phyloP scores from a whole-genome alignment of 768 basidiomycete species.

The Mycena rebaudengoi region DNA sequence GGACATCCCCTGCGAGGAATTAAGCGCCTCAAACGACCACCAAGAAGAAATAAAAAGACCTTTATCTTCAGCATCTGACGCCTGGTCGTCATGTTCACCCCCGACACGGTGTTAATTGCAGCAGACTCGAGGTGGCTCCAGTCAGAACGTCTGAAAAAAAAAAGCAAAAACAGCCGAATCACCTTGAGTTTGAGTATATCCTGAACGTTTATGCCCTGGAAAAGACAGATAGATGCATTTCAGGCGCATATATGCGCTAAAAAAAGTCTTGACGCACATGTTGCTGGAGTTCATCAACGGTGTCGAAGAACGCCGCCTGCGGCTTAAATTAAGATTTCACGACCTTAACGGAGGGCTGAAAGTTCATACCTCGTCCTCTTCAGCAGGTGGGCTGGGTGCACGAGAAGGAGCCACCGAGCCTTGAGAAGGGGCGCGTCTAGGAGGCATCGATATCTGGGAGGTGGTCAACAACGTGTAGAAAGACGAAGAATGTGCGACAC shows the following conservation, averaged over 20 bases:
- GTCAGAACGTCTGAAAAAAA: not conserved
- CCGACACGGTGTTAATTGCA: slow-evolving; percentile 85
- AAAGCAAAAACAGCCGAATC: slow-evolving; percentile 32
- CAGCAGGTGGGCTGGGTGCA: slow-evolving; percentile 52
- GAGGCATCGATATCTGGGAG: slow-evolving; percentile 50
- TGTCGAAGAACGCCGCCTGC: slow-evolving; percentile 74
- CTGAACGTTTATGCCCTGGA: slow-evolving; percentile 92
- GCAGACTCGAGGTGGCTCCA: slow-evolving; percentile 58
- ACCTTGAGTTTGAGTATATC: slow-evolving; percentile 95
- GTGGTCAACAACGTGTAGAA: not conserved
- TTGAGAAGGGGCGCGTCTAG: slow-evolving; percentile 61
- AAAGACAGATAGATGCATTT: slow-evolving; percentile 4
- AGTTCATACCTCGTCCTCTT: slow-evolving; percentile 49
- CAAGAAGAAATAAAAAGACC: slow-evolving; percentile 52
- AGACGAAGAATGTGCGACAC: too few relatives aligned
- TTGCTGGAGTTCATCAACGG: slow-evolving; percentile 85
- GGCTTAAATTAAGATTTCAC: slow-evolving; percentile 1
- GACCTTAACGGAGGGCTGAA: not conserved
- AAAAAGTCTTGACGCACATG: slow-evolving; percentile 58
- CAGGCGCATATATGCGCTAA: slow-evolving; percentile 22
- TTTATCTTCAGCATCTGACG: slow-evolving; percentile 94
- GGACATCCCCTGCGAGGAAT: slow-evolving; percentile 78
- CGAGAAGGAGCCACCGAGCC: slow-evolving; percentile 57
- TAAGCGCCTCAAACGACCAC: slow-evolving; percentile 11
- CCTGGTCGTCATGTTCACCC: slow-evolving; percentile 91